These are phyloP conservation scores for Umbelopsis ramanniana DNA, from an alignment of 192 early-diverging fungal species.

Conservation along the genomic window DNA sequence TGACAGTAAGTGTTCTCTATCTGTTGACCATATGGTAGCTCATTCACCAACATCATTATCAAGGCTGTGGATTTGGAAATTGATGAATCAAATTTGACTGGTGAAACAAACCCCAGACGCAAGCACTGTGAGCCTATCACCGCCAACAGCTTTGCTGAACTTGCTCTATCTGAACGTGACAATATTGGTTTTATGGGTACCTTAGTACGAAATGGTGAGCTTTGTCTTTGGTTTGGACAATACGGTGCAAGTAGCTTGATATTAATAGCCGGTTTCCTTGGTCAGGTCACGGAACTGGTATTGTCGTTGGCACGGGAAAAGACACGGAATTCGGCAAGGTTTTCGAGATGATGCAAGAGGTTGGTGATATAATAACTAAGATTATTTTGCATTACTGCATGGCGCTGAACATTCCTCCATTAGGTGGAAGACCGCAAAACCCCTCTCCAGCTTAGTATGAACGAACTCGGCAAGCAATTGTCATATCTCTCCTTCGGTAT, in stretches of 20 bases:
- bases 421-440: constrained; percentile 87
- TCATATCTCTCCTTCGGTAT: constrained; percentile 85
- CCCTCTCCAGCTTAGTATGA: constrained; percentile 93
- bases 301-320: constrained; percentile 89
- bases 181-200: constrained; percentile 98
- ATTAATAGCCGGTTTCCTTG: neutral
- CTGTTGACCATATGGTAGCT: neutral
- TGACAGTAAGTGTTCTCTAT: constrained; percentile 46
- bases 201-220: constrained; percentile 77
- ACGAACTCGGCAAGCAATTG: constrained; percentile 87
- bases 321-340: constrained; percentile 95
- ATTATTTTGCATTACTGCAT: neutral
- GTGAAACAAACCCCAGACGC: constrained; percentile 81
- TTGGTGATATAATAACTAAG: constrained; percentile 25
- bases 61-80: constrained; percentile 81
- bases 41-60: neutral
- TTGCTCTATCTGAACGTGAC: constrained; percentile 70
- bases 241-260: neutral
- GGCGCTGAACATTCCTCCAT: neutral
- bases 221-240: neutral
- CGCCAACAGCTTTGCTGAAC: constrained; percentile 47
- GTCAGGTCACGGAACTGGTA: constrained; percentile 77
- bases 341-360: constrained; percentile 92
- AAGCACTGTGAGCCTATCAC: constrained; percentile 64
- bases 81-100: constrained; percentile 91